Evolutionary conservation across 1,139 yeast genomes (phyloP).

Genomic region (Magnusiomyces paraingens): DNA sequence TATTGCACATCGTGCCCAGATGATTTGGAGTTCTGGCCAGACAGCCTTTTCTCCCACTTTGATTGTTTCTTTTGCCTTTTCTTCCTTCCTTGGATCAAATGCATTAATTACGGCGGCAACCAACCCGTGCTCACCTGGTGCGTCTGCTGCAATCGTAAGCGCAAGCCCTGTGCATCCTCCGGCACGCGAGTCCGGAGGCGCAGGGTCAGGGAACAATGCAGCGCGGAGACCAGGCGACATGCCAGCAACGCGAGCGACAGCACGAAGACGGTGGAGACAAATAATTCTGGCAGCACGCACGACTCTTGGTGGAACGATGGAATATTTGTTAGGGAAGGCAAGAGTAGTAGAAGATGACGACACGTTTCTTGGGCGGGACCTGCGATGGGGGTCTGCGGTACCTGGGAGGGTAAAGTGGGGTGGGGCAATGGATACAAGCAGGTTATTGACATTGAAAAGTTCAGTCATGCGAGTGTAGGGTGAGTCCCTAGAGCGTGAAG

Average conservation of each 20-base stretch:
- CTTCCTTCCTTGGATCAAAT: no score
- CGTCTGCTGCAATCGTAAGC: no score
- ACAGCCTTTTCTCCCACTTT: constrained; percentile 86
- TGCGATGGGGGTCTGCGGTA: constrained; percentile 53
- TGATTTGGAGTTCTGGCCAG: constrained; percentile 84
- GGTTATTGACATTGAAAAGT: constrained; percentile 88
- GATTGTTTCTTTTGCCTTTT: neutral
- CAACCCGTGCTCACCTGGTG: no score
- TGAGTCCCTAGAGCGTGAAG: constrained; percentile 48
- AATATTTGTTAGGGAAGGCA: no score
- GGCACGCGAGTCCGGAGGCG: no score
- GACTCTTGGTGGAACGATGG: constrained; percentile 29
- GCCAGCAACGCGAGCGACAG: constrained; percentile 59
- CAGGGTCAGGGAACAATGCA: no score
- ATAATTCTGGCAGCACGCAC: constrained; percentile 52
- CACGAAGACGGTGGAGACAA: constrained; percentile 74
- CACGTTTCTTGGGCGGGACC: no score
- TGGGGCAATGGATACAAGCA: constrained; percentile 80
- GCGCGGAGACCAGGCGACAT: no score
- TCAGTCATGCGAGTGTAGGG: constrained; percentile 89
- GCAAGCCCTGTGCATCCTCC: no score
- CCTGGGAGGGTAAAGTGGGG: constrained; percentile 79
- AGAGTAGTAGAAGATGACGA: no score
- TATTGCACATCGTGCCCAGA: constrained; percentile 84
- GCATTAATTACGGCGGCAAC: no score